Conservation (phyloP, 2,329 filamentous ascomycete species). For the Phoma sp. region DNA sequence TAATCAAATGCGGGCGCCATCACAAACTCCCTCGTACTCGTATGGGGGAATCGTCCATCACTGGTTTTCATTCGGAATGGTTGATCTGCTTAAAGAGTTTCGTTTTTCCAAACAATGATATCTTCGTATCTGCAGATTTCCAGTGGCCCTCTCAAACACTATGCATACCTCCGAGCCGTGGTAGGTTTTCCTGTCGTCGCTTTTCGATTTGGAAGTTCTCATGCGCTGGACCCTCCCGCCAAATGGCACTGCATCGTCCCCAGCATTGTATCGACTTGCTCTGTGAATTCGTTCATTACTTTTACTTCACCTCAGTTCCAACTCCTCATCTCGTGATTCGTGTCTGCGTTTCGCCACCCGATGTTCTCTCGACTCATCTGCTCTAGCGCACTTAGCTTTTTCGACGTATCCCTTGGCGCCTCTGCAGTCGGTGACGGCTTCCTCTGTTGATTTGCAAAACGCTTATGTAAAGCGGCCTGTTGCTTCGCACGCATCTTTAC, state of each 20-base stretch:
- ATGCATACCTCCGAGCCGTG: too few species aligned
- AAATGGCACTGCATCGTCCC: too few species aligned
- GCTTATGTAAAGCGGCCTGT: constrained; percentile 36
- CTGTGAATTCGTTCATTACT: background rate
- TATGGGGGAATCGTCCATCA: background rate
- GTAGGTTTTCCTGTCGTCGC: too few species aligned
- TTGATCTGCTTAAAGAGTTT: too few species aligned
- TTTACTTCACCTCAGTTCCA: constrained; percentile 27
- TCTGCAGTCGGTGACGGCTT: constrained; percentile 17
- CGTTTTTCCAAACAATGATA: too few species aligned
- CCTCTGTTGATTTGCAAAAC: constrained; percentile 27
- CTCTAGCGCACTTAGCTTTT: constrained; percentile 36
- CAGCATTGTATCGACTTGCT: background rate
- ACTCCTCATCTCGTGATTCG: constrained; percentile 32
- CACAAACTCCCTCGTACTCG: background rate
- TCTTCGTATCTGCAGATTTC: too few species aligned
- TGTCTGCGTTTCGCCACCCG: constrained; percentile 40
- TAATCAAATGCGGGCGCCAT: background rate
- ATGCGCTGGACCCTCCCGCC: too few species aligned
- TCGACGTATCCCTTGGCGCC: constrained; percentile 10
- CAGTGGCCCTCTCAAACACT: too few species aligned
- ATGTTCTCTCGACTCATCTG: constrained; percentile 39
- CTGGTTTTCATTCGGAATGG: too few species aligned
- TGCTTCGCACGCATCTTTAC: constrained; percentile 41
- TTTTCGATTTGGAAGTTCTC: too few species aligned